A percentile compares a stretch with the other conserved stretches of the same genome.
These are phyloP conservation scores for Camillea tinctor DNA, from an alignment of 2,329 filamentous ascomycete species.

Conservation along the genomic window DNA sequence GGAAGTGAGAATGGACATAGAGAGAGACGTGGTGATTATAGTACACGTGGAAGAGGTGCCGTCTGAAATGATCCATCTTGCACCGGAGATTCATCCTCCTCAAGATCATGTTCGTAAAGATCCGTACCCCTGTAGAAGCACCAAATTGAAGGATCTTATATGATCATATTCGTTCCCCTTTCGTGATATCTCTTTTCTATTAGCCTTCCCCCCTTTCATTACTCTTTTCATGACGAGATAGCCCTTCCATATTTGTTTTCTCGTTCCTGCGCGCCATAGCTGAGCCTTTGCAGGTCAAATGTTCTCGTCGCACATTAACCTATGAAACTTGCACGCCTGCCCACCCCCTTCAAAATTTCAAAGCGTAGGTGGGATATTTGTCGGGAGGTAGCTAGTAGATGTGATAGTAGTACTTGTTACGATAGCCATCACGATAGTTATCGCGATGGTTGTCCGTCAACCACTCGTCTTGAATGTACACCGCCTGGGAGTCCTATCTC, in stretches of 20 bases:
- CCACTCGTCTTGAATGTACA: neutral
- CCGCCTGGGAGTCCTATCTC: conserved; percentile 17
- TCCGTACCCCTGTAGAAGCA: neutral
- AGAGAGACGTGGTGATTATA: neutral
- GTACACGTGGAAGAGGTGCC: neutral
- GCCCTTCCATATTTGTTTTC: neutral
- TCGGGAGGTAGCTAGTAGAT: neutral
- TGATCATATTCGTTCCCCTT: neutral
- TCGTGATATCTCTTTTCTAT: neutral
- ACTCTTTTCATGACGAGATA: neutral
- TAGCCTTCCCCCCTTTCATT: neutral
- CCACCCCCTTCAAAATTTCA: neutral
- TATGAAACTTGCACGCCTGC: neutral
- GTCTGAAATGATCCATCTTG: neutral
- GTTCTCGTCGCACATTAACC: neutral
- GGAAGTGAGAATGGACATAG: neutral
- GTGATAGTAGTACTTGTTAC: too few species aligned
- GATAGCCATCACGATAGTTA: too few species aligned
- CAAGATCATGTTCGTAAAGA: neutral
- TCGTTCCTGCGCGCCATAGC: neutral
- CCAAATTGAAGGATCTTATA: neutral
- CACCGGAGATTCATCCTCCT: neutral
- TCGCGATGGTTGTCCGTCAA: neutral
- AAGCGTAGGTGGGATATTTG: neutral
- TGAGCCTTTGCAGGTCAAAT: neutral